Evolutionary conservation across 2,329 filamentous ascomycete species (phyloP).

Genomic region (Sporothrix mexicana): DNA sequence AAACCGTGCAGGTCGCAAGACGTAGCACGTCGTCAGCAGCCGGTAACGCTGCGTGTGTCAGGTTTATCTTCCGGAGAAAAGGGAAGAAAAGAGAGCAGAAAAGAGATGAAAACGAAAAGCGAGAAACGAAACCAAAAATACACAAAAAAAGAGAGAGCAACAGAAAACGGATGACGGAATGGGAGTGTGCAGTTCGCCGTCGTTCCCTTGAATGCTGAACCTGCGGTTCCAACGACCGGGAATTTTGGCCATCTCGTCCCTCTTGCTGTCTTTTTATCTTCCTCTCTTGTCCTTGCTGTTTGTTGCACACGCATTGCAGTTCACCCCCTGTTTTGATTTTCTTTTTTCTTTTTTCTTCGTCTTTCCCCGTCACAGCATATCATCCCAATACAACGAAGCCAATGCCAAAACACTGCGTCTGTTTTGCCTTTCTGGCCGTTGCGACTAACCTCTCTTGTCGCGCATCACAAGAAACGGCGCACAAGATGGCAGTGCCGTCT

Average conservation of each 20-base stretch:
- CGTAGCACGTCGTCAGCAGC: conserved; percentile 25
- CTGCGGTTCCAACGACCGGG: conserved; percentile 6
- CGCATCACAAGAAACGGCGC: neutral
- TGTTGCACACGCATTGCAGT: neutral
- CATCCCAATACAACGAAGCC: neutral
- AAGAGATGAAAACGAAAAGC: neutral
- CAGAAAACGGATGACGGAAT: too few relatives aligned
- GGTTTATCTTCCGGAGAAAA: neutral
- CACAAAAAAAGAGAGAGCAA: neutral
- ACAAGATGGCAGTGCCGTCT: neutral
- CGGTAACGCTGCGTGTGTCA: conserved; percentile 33
- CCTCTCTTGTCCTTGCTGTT: neutral
- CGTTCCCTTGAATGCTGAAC: neutral
- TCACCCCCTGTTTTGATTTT: conserved; percentile 5
- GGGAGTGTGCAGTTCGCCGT: neutral
- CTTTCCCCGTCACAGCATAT: neutral
- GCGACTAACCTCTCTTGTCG: neutral
- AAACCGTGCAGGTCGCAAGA: conserved; percentile 33
- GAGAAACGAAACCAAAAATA: neutral
- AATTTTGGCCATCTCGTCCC: neutral
- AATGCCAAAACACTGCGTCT: neutral
- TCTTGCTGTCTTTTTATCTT: neutral
- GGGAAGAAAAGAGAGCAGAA: neutral
- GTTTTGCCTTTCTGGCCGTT: conserved; percentile 8
- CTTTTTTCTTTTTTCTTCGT: neutral